Percentiles rank a stretch among this genome's conserved stretches.
Conservation (phyloP, 192 early-diverging fungal species). For the Geranomyces michiganensis region DNA sequence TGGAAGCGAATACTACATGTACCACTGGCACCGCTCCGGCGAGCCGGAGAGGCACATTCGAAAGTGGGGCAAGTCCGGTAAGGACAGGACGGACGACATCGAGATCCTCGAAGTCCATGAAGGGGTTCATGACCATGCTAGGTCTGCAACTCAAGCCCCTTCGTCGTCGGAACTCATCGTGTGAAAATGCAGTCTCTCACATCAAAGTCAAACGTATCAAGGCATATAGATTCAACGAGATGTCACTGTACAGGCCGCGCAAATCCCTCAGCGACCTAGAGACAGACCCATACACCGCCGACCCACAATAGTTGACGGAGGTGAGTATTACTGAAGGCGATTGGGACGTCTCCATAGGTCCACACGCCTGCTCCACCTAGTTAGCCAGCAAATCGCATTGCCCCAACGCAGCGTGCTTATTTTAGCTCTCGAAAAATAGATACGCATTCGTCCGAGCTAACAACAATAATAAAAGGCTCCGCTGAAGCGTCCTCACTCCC, state of each 20-base stretch:
- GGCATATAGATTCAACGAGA: not conserved
- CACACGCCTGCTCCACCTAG: too few relatives aligned
- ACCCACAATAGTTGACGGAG: too few relatives aligned
- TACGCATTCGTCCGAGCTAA: too few relatives aligned
- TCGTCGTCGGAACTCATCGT: slow-evolving; percentile 8
- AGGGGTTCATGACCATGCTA: slow-evolving; percentile 16
- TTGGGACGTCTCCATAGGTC: too few relatives aligned
- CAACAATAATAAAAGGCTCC: too few relatives aligned
- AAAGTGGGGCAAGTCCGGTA: slow-evolving; percentile 22
- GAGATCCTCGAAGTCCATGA: slow-evolving; percentile 14
- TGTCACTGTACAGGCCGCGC: not conserved
- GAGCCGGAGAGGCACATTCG: slow-evolving; percentile 29
- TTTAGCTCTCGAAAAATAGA: too few relatives aligned
- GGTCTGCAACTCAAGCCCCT: slow-evolving; percentile 11
- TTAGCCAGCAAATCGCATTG: too few relatives aligned
- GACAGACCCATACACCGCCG: too few relatives aligned
- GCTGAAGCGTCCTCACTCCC: too few relatives aligned
- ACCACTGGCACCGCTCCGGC: slow-evolving; percentile 31
- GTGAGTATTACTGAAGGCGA: too few relatives aligned
- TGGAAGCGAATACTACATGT: slow-evolving; percentile 39
- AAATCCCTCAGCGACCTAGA: too few relatives aligned
- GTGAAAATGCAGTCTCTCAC: slow-evolving; percentile 14
- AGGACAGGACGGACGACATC: slow-evolving; percentile 5
- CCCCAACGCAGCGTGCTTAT: too few relatives aligned
- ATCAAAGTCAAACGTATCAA: slow-evolving; percentile 9